Conservation (phyloP, 768 basidiomycete genomes). For the Stropharia rugosoannulata region DNA sequence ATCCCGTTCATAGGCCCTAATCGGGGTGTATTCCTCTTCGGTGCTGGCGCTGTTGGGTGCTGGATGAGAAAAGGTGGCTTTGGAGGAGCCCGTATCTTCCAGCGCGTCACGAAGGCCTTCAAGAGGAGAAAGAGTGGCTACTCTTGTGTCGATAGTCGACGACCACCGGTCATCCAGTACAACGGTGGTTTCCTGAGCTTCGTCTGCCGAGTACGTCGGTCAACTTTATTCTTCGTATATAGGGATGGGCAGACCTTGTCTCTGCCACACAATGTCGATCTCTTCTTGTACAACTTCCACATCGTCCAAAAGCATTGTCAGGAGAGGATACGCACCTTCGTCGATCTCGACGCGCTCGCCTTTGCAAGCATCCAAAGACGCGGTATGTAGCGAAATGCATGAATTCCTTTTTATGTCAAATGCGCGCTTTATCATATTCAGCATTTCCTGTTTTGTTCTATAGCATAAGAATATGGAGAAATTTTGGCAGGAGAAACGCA, state of each 20-base stretch:
- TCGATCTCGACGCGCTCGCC: constrained; percentile 27
- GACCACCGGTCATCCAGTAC: too few species aligned
- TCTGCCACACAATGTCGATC: too few species aligned
- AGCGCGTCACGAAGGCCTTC: background rate
- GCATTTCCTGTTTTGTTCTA: constrained; percentile 20
- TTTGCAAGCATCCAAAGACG: constrained; percentile 27
- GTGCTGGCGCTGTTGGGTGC: background rate
- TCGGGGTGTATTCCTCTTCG: background rate
- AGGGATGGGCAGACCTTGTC: too few species aligned
- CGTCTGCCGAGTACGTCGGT: background rate
- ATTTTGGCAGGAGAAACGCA: constrained; percentile 1
- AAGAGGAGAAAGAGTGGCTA: too few species aligned
- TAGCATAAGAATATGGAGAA: background rate
- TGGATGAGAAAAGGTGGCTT: background rate
- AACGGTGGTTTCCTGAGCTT: too few species aligned
- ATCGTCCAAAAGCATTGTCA: constrained; percentile 27
- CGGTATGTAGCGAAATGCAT: constrained; percentile 20
- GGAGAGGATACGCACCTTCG: constrained; percentile 26
- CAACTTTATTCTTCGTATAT: too few species aligned
- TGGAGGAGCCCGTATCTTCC: background rate
- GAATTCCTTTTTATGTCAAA: constrained; percentile 15
- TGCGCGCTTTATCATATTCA: constrained; percentile 10
- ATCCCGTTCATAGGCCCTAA: background rate
- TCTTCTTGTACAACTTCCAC: constrained; percentile 15
- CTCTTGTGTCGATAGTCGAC: too few species aligned